These are phyloP conservation scores for Vachellia collinsii DNA, from an alignment of 306 rosid genomes.

Conservation along the genomic window DNA sequence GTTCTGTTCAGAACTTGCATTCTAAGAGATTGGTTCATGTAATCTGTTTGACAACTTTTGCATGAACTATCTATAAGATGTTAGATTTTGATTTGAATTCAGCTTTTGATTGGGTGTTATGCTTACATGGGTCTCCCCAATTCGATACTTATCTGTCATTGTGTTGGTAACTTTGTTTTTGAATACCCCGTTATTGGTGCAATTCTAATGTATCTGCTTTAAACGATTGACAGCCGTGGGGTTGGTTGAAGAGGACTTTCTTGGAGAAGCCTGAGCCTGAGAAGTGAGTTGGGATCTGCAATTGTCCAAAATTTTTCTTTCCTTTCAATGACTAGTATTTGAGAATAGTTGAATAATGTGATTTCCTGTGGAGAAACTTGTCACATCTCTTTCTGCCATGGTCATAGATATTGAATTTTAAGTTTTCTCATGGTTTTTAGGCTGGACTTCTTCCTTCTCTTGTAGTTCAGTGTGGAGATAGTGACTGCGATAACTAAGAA, in stretches of 20 bases:
- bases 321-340: constrained; percentile 27
- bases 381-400: constrained; percentile 18
- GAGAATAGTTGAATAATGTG: constrained; percentile 39
- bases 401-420: constrained; percentile 32
- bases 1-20: constrained; percentile 12
- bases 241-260: constrained; percentile 75
- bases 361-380: constrained; percentile 37
- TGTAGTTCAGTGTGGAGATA: constrained; percentile 12
- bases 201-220: constrained; percentile 17
- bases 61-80: background rate
- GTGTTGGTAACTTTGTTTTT: constrained; percentile 3
- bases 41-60: constrained; percentile 3
- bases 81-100: constrained; percentile 16
- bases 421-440: constrained; percentile 26
- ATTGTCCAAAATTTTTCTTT: constrained; percentile 34
- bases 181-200: background rate
- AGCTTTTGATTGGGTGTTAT: constrained; percentile 20
- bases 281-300: constrained; percentile 45
- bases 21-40: background rate
- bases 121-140: background rate
- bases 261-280: constrained; percentile 74
- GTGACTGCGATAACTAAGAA: background rate
- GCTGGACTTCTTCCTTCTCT: constrained; percentile 14
- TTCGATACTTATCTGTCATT: constrained; percentile 8
- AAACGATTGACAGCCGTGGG: constrained; percentile 69